Conservation (phyloP, 768 basidiomycete species). For the Amyloporia xantha region DNA sequence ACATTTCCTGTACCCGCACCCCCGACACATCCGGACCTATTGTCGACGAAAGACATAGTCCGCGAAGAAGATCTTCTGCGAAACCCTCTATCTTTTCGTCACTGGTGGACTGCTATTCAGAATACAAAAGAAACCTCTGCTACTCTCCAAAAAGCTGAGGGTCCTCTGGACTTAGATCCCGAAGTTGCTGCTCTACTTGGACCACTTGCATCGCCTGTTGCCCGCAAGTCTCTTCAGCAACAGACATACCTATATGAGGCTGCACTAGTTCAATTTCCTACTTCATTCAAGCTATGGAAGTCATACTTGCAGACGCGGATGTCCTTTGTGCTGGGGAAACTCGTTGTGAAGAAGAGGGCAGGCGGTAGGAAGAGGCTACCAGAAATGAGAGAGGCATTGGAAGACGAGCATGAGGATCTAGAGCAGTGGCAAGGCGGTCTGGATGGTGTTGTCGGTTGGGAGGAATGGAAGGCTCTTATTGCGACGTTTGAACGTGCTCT, state of each 20-base stretch:
- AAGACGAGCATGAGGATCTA: constrained; percentile 73
- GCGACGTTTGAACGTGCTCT: constrained; percentile 88
- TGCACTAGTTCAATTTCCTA: constrained; percentile 81
- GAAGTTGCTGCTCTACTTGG: constrained; percentile 62
- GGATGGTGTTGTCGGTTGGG: constrained; percentile 88
- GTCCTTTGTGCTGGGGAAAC: constrained; percentile 79
- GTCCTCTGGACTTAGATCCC: constrained; percentile 37
- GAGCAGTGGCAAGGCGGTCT: constrained; percentile 84
- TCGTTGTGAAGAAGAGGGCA: constrained; percentile 62
- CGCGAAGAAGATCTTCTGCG: constrained; percentile 92
- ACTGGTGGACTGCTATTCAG: constrained; percentile 89
- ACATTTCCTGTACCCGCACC: constrained; percentile 83
- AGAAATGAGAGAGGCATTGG: constrained; percentile 83
- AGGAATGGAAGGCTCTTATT: constrained; percentile 89
- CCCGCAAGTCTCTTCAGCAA: constrained; percentile 73
- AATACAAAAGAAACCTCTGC: constrained; percentile 61
- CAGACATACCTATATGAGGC: constrained; percentile 92
- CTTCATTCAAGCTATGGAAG: constrained; percentile 94
- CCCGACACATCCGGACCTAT: constrained; percentile 65
- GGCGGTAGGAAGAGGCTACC: constrained; percentile 90
- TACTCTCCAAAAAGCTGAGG: constrained; percentile 52
- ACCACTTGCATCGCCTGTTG: constrained; percentile 64
- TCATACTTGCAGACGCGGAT: constrained; percentile 81
- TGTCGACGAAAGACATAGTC: constrained; percentile 69
- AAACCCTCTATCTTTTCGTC: constrained; percentile 85